Base-by-base conservation (phyloP, 805 yeast genomes). In the Kazachstania africana region DNA sequence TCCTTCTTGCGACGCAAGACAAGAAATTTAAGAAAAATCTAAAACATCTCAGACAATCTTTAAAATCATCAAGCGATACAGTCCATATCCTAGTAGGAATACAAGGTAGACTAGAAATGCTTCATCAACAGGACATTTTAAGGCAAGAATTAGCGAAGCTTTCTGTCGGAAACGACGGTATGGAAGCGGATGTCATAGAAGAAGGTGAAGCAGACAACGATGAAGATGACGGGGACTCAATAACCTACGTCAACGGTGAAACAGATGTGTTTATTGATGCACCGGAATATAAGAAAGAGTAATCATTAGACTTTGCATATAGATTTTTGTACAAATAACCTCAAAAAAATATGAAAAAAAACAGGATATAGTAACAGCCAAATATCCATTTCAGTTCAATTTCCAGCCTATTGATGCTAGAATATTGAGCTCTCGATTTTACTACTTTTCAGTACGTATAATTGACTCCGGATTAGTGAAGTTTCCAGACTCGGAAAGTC, bases 41-140 rank as follows among this genome's bases (percentile, higher is more conserved):
- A 32, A 72, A 72, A 27, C 57, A 66, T 3, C 55, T 88, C 34
- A 78, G 73, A 50, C 49, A 68, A 3, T 65, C 78, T 1, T 59
- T 87, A 18, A 57, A 63, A 13, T 61, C 70, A n/a, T 34, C 77
- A 70, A 20, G 63, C 70, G 53, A 67, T 67, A 38, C 65, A 66
- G 57, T 88, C 39, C 79, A 87, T 6, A 67, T 72, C 24, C 62
- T 88, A 31, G 59, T 87, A 16, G 75, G 91, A 2, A 66, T 88
- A 19, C 93, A 87, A 53, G 98, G 98, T 28, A 72, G 91, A 40
- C 62, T 88, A 28, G 80, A 78, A 46, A 66, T 88, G 53, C 64
- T 88, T 26, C 70, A 70, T 40, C 70, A 84, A 3, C 97, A 88
- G 57, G 66, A 83, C 8, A 67, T 70, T 35, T 59, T 88, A 41